Evolutionary conservation across 129 eudicot genomes (phyloP), one percentile per base, ranked within the genome.

Genomic region (Tagetes patula): DNA sequence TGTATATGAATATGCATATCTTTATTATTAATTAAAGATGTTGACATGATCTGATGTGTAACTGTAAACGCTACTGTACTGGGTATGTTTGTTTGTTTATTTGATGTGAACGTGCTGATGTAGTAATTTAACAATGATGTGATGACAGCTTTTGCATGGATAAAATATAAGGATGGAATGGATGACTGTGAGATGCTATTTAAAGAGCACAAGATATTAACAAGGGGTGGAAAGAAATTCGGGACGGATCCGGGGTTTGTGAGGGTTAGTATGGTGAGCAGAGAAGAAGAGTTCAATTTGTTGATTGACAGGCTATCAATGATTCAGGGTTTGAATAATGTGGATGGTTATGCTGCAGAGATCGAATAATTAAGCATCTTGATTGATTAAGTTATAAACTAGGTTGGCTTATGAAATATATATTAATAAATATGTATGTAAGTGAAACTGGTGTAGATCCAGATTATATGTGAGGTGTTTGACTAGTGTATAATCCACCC

Each of bases 101-200:
- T 55, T 30, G 33, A 56, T 56, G 63, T 56, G 27, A 20, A 20
- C 27, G 63, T 14, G 31, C 10, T 71, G 6, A 69, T 43, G 48
- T 1, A 43, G 3, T 39, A 39, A 13, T 47, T 54, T 53, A n/a
- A 53, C 14, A 53, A 2, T 20, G 20, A n/a, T 31, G 6, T 58
- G 31, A 38, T 74, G 74, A 65, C 96, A 91, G 99, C 88, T 11
- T 95, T 91, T 81, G 99, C 99, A 50, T 95, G 99, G 99, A 80
- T 95, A 12, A 86, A 81, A 75, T 73, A 85, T 76, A 84, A 85
- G 61, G 78, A 80, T 3, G 84, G 65, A 5, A 75, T 52, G 12
- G 88, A 73, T 63, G 96, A 91, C 66, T 85, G 88, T 39, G 88
- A 74, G 80, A 71, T 81, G 82, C 33, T 91, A 0, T 69, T 95